Conservation (phyloP, 352 stramenopile species). For the Hyaloperonospora brassicae region DNA sequence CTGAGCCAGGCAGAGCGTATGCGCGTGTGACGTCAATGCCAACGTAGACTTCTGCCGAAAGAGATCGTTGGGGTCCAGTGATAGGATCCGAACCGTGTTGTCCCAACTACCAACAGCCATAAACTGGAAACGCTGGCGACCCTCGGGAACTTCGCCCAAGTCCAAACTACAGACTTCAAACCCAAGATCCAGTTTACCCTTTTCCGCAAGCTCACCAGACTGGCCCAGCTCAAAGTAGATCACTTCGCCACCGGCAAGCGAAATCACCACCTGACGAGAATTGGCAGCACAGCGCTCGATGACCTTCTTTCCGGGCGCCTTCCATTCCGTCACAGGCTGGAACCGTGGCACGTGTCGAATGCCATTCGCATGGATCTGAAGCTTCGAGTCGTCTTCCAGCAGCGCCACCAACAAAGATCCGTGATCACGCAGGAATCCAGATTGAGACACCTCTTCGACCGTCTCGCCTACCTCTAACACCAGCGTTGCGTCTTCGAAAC, state of each 20-base stretch:
- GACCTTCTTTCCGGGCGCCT: constrained; percentile 94
- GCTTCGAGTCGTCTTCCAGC: constrained; percentile 91
- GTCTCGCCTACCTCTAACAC: constrained; percentile 96
- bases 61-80: constrained; percentile 88
- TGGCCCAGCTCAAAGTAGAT: constrained; percentile 98
- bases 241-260: constrained; percentile 91
- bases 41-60: constrained; percentile 83
- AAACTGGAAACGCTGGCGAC: constrained; percentile 92
- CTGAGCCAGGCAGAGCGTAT: constrained; percentile 73
- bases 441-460: constrained; percentile 96
- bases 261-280: constrained; percentile 94
- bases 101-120: constrained; percentile 93
- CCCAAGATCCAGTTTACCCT: constrained; percentile 89
- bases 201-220: constrained; percentile 90
- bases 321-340: constrained; percentile 93
- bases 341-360: constrained; percentile 93
- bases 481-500: constrained; percentile 97
- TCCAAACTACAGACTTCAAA: constrained; percentile 97
- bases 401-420: constrained; percentile 93
- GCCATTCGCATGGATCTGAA: constrained; percentile 94
- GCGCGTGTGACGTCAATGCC: constrained; percentile 72
- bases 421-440: constrained; percentile 91
- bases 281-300: constrained; percentile 97
- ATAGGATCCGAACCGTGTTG: constrained; percentile 90
- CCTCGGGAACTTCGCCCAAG: constrained; percentile 90